Evolutionary conservation across 2,329 filamentous ascomycete genomes (phyloP).

Genomic region (Cytospora piceae): DNA sequence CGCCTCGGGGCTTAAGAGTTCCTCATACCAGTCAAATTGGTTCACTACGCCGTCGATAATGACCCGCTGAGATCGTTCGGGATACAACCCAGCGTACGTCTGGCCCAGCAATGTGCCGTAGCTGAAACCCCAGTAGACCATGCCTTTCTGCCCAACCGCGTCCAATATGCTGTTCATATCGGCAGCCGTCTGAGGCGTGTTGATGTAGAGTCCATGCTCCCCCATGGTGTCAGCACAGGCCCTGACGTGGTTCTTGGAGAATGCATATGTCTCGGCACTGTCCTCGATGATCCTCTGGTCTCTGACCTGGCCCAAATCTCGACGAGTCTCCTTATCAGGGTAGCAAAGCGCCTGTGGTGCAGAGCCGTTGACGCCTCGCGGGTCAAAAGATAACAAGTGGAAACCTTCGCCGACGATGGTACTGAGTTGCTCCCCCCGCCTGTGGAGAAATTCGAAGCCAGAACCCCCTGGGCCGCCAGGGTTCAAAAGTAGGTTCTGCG

Average conservation of each 20-base stretch:
- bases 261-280: slow-evolving; percentile 45
- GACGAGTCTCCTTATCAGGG: slow-evolving; percentile 41
- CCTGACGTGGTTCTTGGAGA: slow-evolving; percentile 45
- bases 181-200: slow-evolving; percentile 54
- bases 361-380: slow-evolving; percentile 49
- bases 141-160: slow-evolving; percentile 43
- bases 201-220: slow-evolving; percentile 49
- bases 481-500: slow-evolving; percentile 50
- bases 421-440: slow-evolving; percentile 42
- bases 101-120: slow-evolving; percentile 46
- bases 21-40: slow-evolving; percentile 47
- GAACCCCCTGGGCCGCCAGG: slow-evolving; percentile 53
- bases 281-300: slow-evolving; percentile 39
- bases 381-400: slow-evolving; percentile 53
- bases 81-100: slow-evolving; percentile 45
- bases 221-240: slow-evolving; percentile 50
- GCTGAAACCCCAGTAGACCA: slow-evolving; percentile 48
- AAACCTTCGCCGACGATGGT: slow-evolving; percentile 47
- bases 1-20: slow-evolving; percentile 43
- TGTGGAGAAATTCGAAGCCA: slow-evolving; percentile 44
- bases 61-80: slow-evolving; percentile 41
- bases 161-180: slow-evolving; percentile 56
- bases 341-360: slow-evolving; percentile 46
- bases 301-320: slow-evolving; percentile 34
- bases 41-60: slow-evolving; percentile 43